phyloP scores from a whole-genome alignment of 305 asterid species.

The Coffea humblotiana region DNA sequence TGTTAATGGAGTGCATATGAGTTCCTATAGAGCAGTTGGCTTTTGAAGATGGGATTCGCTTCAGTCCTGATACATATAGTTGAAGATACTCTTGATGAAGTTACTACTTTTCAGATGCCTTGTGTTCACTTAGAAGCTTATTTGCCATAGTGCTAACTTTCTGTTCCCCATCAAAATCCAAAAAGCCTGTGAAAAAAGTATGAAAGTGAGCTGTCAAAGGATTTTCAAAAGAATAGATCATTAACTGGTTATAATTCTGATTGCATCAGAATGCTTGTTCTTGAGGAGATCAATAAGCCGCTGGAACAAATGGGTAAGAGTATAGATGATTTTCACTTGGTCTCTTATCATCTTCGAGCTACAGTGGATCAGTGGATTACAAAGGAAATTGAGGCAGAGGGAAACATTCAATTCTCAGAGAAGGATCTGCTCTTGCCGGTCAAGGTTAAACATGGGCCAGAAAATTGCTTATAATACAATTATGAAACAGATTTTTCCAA shows the following conservation, averaged over 20 bases:
- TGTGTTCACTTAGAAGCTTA: background rate
- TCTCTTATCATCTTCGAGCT: background rate
- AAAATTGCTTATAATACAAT: background rate
- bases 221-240: background rate
- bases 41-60: too few species aligned
- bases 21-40: too few species aligned
- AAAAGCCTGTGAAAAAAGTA: conserved; percentile 14
- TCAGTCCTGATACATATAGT: too few species aligned
- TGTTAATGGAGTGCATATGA: too few species aligned
- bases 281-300: background rate
- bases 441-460: background rate
- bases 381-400: background rate
- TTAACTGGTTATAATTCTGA: background rate
- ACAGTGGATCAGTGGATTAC: background rate
- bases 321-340: background rate
- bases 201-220: background rate
- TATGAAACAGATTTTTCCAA: background rate
- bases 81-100: too few species aligned
- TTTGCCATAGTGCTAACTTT: conserved; percentile 3
- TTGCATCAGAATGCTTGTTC: background rate
- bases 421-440: background rate
- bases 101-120: too few species aligned
- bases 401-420: background rate
- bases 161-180: conserved; percentile 12
- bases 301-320: background rate